These are phyloP conservation scores for Hygrocybe coccinea DNA, from an alignment of 768 basidiomycete species.

Conservation along the genomic window DNA sequence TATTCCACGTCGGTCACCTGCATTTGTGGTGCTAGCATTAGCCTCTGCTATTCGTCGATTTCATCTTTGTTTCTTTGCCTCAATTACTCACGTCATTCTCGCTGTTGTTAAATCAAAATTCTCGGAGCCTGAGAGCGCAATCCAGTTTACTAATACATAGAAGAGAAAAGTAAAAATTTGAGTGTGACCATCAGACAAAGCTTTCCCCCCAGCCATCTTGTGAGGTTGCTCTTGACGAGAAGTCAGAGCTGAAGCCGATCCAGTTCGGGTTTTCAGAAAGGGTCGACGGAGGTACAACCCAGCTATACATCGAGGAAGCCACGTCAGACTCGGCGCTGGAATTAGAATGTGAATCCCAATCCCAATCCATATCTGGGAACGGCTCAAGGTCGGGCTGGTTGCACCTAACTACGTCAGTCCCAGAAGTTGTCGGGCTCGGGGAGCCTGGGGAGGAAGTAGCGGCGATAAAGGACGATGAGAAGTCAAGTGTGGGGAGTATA, in stretches of 20 bases:
- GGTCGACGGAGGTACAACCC: neutral
- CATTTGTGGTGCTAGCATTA: no score
- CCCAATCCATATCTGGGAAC: neutral
- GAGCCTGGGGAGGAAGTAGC: constrained; percentile 1
- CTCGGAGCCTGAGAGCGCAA: no score
- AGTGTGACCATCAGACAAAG: neutral
- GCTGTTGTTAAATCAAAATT: no score
- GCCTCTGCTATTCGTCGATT: no score
- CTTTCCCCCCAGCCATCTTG: neutral
- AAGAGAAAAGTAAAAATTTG: neutral
- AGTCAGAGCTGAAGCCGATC: constrained; percentile 8
- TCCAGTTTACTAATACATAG: no score
- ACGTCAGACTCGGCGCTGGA: neutral
- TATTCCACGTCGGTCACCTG: no score
- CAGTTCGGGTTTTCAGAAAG: neutral
- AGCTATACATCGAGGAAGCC: neutral
- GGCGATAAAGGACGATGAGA: constrained; percentile 49
- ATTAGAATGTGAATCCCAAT: constrained; percentile 1
- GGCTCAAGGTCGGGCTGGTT: neutral
- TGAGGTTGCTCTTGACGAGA: neutral
- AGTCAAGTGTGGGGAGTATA: constrained; percentile 71
- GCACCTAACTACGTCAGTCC: neutral
- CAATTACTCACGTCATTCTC: no score
- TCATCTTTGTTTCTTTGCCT: no score
- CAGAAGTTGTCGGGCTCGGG: neutral